phyloP scores from a whole-genome alignment of 306 rosid genomes.

The Ceratonia siliqua region DNA sequence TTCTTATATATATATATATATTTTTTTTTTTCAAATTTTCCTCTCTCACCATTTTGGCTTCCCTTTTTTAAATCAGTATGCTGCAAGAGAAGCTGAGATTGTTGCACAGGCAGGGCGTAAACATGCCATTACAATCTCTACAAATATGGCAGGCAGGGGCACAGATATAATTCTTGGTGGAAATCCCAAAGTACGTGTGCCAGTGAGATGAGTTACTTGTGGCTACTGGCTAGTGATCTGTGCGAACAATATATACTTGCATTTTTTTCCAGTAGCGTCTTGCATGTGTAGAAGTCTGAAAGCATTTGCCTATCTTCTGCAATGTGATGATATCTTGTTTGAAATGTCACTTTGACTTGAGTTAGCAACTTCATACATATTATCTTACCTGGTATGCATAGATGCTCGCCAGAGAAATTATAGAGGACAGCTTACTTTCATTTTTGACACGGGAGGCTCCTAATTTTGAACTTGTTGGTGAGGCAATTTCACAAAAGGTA shows the following conservation, averaged over 20 bases:
- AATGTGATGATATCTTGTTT: conserved; percentile 24
- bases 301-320: conserved; percentile 26
- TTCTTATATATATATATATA: background rate
- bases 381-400: conserved; percentile 38
- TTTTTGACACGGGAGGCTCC: conserved; percentile 73
- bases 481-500: conserved; percentile 70
- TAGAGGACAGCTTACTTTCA: conserved; percentile 81
- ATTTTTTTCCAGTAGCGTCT: background rate
- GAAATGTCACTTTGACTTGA: conserved; percentile 33
- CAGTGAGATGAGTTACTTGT: too few species aligned
- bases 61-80: conserved; percentile 60
- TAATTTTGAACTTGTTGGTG: conserved; percentile 59
- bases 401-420: conserved; percentile 95
- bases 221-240: too few species aligned
- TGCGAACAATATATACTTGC: too few species aligned
- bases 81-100: conserved; percentile 91
- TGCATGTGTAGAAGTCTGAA: conserved; percentile 16
- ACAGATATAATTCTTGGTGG: conserved; percentile 98
- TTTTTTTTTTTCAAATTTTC: conserved; percentile 2
- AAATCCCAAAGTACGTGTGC: too few species aligned
- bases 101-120: conserved; percentile 97
- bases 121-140: conserved; percentile 91
- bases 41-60: conserved; percentile 9
- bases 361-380: conserved; percentile 10
- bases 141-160: conserved; percentile 99